phyloP scores from a whole-genome alignment of 768 basidiomycete genomes.

The Phaffia australis region DNA sequence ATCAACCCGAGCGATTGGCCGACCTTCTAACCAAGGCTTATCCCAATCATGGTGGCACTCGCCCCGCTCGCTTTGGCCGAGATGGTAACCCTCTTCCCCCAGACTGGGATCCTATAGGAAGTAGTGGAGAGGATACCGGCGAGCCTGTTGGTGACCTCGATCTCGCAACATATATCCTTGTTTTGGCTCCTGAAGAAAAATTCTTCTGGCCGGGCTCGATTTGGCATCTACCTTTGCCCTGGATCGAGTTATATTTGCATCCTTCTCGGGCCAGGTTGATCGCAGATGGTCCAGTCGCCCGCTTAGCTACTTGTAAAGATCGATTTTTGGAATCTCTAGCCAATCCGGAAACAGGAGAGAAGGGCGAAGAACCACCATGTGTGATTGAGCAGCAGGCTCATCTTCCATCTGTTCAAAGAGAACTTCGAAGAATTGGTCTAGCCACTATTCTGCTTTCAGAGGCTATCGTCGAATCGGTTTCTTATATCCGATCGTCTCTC shows the following conservation, averaged over 20 bases:
- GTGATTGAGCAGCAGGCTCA: conserved; percentile 78
- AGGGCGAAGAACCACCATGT: conserved; percentile 28
- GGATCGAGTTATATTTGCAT: conserved; percentile 66
- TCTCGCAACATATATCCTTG: conserved; percentile 55
- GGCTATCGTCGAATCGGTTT: conserved; percentile 82
- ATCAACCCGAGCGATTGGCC: conserved; percentile 63
- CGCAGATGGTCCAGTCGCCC: conserved; percentile 73
- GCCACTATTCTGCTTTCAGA: conserved; percentile 83
- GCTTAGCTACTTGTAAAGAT: conserved; percentile 64
- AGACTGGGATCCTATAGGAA: conserved; percentile 36
- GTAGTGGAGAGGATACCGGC: conserved; percentile 40
- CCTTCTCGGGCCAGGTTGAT: conserved; percentile 85
- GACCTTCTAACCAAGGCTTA: conserved; percentile 71
- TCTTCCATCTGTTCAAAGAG: conserved; percentile 74
- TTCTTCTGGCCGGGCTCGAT: conserved; percentile 91
- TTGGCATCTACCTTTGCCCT: conserved; percentile 58
- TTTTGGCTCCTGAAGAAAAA: conserved; percentile 70
- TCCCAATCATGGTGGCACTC: background rate
- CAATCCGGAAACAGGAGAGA: conserved; percentile 23
- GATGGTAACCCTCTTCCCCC: background rate
- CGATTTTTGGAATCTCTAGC: conserved; percentile 56
- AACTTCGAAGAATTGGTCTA: conserved; percentile 79
- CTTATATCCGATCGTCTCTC: conserved; percentile 53
- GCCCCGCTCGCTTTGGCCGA: background rate
- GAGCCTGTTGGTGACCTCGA: conserved; percentile 20